Evolutionary conservation across 257 asterid species (phyloP).

Genomic region (Parsonsia alboflavescens): DNA sequence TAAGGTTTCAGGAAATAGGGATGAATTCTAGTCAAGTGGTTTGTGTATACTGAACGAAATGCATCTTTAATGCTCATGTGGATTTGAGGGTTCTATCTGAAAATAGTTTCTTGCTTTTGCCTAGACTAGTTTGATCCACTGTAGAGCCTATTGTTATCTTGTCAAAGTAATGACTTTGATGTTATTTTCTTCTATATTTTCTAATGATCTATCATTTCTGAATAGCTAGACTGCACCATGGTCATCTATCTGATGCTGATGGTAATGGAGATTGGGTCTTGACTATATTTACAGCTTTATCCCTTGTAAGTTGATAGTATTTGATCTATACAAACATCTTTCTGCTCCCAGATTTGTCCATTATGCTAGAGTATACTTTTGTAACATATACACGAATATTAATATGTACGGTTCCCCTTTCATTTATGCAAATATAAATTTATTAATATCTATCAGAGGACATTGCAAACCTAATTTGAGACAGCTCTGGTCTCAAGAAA

Average conservation of each 20-base stretch:
- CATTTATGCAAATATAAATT: background rate
- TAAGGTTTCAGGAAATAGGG: background rate
- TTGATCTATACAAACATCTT: constrained; percentile 9
- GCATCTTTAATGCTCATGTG: background rate
- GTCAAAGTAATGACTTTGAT: background rate
- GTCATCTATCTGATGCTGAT: constrained; percentile 88
- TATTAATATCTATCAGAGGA: background rate
- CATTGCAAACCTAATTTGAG: background rate
- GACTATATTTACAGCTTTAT: constrained; percentile 83
- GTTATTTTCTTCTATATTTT: constrained; percentile 15
- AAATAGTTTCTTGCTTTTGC: background rate
- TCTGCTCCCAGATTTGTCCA: constrained; percentile 10
- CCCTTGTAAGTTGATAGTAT: constrained; percentile 57
- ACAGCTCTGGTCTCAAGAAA: background rate
- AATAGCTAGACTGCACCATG: constrained; percentile 86
- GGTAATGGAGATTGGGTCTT: constrained; percentile 99
- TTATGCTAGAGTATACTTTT: background rate
- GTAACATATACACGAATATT: background rate
- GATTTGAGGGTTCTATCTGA: constrained; percentile 1
- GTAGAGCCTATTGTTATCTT: background rate
- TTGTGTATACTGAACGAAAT: background rate
- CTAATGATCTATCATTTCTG: constrained; percentile 19
- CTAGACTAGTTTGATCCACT: background rate
- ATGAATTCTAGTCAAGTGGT: background rate
- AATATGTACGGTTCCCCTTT: background rate